phyloP scores from a whole-genome alignment of 352 stramenopile species.

The Paralagenidium karlingii region DNA sequence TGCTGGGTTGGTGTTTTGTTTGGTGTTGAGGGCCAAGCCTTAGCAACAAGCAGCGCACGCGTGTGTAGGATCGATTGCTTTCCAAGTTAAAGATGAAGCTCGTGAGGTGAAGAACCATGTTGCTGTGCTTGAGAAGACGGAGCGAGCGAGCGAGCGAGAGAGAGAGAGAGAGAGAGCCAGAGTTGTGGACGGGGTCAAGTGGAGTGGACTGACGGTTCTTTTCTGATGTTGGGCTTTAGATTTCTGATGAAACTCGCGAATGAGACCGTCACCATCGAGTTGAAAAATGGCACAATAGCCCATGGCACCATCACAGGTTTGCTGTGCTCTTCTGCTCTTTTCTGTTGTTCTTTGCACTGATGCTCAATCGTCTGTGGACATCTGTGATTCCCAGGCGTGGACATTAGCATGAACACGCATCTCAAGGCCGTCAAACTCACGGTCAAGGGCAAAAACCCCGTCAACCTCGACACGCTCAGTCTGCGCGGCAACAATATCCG shows the following conservation, averaged over 20 bases:
- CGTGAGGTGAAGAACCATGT: no score
- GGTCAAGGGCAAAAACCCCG: conserved; percentile 96
- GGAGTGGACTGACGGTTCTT: no score
- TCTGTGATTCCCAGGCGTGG: conserved; percentile 71
- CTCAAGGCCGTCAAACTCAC: conserved; percentile 98
- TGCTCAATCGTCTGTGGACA: neutral
- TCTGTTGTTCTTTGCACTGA: neutral
- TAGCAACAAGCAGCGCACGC: no score
- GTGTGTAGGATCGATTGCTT: no score
- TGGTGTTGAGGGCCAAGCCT: no score
- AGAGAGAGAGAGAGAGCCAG: no score
- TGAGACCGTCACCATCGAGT: conserved; percentile 98
- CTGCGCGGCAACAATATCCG: conserved; percentile 98
- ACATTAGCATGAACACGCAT: conserved; percentile 99
- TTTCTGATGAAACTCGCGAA: conserved; percentile 99
- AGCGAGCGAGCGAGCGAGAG: no score
- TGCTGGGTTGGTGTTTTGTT: no score
- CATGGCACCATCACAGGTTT: conserved; percentile 94
- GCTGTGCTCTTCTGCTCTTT: neutral
- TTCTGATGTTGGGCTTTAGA: conserved; percentile 28
- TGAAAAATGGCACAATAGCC: conserved; percentile 99
- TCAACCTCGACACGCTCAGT: conserved; percentile 94
- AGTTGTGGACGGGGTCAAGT: no score
- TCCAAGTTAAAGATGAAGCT: no score
- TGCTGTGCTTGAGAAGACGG: neutral